Base-by-base conservation (phyloP, 2,329 filamentous ascomycete genomes). In the Diplodia scrobiculata region DNA sequence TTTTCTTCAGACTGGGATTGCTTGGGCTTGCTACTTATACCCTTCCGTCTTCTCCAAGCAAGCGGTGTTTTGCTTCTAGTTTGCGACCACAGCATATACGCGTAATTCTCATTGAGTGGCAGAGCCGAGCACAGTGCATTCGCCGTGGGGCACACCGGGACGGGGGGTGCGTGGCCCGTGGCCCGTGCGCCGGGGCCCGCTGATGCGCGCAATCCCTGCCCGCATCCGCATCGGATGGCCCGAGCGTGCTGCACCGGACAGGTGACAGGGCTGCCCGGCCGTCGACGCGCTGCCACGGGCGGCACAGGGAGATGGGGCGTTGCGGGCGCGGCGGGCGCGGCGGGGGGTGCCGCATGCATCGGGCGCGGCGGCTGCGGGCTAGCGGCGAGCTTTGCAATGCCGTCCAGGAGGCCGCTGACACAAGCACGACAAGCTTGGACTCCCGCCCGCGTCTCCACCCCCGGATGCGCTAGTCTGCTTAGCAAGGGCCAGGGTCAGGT, bases 1-100 rank as follows among this genome's bases (percentile, higher is more conserved):
- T 13, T 36, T 45, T 62, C 27, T 45, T 48, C 55, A 50, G 45
- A 62, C 48, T 50, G 58, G 58, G 58, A 34, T 36, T 27, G 58
- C 58, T 62, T 50, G 17, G 45, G 58, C 58, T 62, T 62, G 58
- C 58, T 62, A 62, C 58, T 62, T 62, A 62, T 62, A 62, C 58
- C 58, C 58, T 62, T 62, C 58, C 29, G 58, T 62, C 58, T 62
- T 62, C 58, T 50, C 27, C 58, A 62, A 62, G 58, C 58, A 62
- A 62, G 41, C 58, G 58, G 58, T 62, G 58, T 62, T 62, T 34
- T 25, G 10, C 9, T 47, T 25, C 21, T 60, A 1, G 13, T 34
- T 41, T 48, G 27, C 32, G 32, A 25, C 25, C 25, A 25, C 25
- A 25, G 55, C 55, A 62, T 36, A 62, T 50, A 50, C 10, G 19